phyloP scores from a whole-genome alignment of 345 rosid species.

The Abelmoschus esculentus region DNA sequence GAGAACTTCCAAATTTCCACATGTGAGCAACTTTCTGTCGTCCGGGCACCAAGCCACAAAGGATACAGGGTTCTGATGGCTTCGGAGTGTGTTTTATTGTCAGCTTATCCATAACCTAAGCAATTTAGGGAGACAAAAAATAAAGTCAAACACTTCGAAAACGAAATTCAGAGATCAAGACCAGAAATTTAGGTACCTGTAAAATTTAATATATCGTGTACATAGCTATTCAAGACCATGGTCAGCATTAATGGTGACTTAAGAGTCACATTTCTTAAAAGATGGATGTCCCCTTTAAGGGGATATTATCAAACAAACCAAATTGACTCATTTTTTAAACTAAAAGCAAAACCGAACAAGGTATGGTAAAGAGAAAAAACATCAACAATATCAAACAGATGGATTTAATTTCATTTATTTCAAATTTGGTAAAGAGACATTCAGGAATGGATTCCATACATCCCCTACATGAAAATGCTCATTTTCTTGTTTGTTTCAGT shows the following conservation, averaged over 20 bases:
- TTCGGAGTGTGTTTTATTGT: slow-evolving; percentile 46
- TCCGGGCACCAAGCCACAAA: slow-evolving; percentile 91
- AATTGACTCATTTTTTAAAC: background rate
- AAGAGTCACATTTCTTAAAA: background rate
- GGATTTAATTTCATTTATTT: background rate
- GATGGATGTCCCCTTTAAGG: background rate
- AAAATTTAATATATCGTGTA: background rate
- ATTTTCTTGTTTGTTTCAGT: background rate
- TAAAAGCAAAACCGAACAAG: background rate
- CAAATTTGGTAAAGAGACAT: background rate
- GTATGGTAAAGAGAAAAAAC: background rate
- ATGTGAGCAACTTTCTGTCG: slow-evolving; percentile 67
- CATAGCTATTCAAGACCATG: background rate
- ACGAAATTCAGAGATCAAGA: background rate
- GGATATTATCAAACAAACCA: background rate
- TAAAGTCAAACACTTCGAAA: slow-evolving; percentile 8
- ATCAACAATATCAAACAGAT: slow-evolving; percentile 6
- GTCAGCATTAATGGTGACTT: background rate
- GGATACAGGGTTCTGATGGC: slow-evolving; percentile 75
- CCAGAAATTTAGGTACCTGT: slow-evolving; percentile 1
- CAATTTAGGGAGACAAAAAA: slow-evolving; percentile 11
- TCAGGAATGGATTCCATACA: background rate
- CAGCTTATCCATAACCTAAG: slow-evolving; percentile 60
- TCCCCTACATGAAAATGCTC: background rate
- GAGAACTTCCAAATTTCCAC: slow-evolving; percentile 73